A percentile compares a stretch with the other conserved stretches of the same genome.
These are phyloP conservation scores for Polytrichum formosum DNA, from an alignment of 225 moss, liverwort and hornwort species.

Conservation along the genomic window DNA sequence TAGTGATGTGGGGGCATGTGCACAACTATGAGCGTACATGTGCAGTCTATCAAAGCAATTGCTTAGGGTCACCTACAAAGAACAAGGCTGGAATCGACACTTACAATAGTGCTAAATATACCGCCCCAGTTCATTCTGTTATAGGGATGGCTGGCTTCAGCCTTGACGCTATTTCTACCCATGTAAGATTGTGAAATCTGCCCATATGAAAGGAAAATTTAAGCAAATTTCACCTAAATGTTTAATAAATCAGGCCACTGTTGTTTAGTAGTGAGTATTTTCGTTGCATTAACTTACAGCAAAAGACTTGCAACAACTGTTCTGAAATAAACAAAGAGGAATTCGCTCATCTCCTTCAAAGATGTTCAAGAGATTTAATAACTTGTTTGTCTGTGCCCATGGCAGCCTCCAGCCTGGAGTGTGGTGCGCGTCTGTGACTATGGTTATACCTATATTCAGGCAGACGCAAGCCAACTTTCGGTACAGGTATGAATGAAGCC, in stretches of 20 bases:
- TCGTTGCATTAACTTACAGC: background rate
- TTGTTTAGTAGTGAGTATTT: too few relatives aligned
- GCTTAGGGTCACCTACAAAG: slow-evolving; percentile 37
- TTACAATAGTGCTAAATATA: slow-evolving; percentile 32
- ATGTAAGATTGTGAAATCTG: too few relatives aligned
- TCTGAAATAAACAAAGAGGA: background rate
- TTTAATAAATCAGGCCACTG: too few relatives aligned
- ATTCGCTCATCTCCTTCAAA: too few relatives aligned
- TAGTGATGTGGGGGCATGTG: slow-evolving; percentile 61
- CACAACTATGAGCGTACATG: slow-evolving; percentile 72
- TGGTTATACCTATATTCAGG: slow-evolving; percentile 43
- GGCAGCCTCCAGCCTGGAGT: slow-evolving; percentile 47
- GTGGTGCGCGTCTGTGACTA: slow-evolving; percentile 28
- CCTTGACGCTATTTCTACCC: slow-evolving; percentile 4
- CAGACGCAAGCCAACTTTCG: slow-evolving; percentile 14
- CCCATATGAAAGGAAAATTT: too few relatives aligned
- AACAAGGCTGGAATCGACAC: slow-evolving; percentile 37
- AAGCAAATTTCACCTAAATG: too few relatives aligned
- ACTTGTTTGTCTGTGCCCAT: background rate
- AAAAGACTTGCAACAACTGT: background rate
- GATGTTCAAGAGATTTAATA: background rate
- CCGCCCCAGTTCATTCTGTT: slow-evolving; percentile 54
- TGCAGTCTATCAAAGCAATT: slow-evolving; percentile 32
- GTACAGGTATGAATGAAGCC: slow-evolving; percentile 32
- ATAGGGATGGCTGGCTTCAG: slow-evolving; percentile 56